These are phyloP conservation scores for Microsporum audouinii DNA, from an alignment of 2,329 filamentous ascomycete species.

Conservation along the genomic window DNA sequence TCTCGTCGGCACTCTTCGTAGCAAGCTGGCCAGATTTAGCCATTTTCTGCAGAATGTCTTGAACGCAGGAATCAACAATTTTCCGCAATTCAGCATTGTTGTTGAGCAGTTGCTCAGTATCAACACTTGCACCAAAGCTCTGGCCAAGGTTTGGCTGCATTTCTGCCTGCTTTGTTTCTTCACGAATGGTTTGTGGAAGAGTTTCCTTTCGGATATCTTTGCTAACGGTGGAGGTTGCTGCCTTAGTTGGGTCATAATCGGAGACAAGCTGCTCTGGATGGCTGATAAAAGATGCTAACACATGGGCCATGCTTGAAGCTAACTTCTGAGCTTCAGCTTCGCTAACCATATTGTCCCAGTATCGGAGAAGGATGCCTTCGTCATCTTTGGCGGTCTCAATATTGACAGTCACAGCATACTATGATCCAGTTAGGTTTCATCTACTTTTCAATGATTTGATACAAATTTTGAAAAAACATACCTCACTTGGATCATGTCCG, in stretches of 20 bases:
- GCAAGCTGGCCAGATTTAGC: conserved; percentile 8
- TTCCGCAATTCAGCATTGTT: conserved; percentile 9
- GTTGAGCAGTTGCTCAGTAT: neutral
- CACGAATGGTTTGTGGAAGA: neutral
- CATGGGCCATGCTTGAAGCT: conserved; percentile 22
- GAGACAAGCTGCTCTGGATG: conserved; percentile 13
- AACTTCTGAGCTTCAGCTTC: conserved; percentile 24
- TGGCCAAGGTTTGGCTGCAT: neutral
- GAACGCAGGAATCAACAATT: conserved; percentile 13
- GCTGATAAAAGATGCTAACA: conserved; percentile 26
- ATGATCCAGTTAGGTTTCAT: neutral
- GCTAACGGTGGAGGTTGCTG: neutral
- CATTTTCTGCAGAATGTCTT: conserved; percentile 12
- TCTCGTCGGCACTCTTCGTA: neutral
- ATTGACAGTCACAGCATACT: conserved; percentile 27
- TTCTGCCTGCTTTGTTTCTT: neutral
- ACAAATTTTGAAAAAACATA: conserved; percentile 4
- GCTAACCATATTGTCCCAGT: conserved; percentile 31
- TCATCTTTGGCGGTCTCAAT: conserved; percentile 25
- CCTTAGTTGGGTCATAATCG: conserved; percentile 1
- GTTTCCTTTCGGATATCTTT: neutral
- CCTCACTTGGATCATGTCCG: conserved; percentile 14
- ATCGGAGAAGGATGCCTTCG: conserved; percentile 30
- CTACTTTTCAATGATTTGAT: neutral
- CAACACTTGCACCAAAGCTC: neutral